A percentile compares a stretch with the other conserved stretches of the same genome.
Conservation (phyloP, 805 yeast genomes). For the Candida insectalens region DNA sequence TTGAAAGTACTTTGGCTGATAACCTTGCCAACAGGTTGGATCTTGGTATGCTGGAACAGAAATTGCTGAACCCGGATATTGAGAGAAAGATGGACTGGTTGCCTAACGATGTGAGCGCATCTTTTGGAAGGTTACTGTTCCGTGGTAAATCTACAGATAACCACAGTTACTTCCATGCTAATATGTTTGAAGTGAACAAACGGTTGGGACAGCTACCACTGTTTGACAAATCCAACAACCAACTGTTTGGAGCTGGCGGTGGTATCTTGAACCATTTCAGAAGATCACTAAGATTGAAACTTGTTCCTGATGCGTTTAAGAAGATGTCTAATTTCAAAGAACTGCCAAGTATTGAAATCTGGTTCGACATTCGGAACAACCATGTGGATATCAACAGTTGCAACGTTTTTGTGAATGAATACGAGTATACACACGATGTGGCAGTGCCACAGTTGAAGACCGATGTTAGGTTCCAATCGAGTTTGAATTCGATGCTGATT, state of each 20-base stretch:
- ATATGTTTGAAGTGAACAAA: constrained; percentile 16
- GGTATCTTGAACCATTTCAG: constrained; percentile 21
- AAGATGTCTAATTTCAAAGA: constrained; percentile 11
- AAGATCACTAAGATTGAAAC: constrained; percentile 19
- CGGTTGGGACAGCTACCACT: constrained; percentile 15
- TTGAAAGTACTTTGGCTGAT: neutral
- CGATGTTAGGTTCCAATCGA: constrained; percentile 23
- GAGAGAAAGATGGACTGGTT: constrained; percentile 9
- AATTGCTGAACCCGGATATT: constrained; percentile 6
- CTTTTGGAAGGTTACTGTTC: constrained; percentile 20
- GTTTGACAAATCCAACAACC: constrained; percentile 12
- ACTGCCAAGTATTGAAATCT: constrained; percentile 23
- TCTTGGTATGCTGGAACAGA: constrained; percentile 3
- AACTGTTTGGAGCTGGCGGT: constrained; percentile 21
- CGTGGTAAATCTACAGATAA: constrained; percentile 5
- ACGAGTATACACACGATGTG: constrained; percentile 17
- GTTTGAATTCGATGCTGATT: constrained; percentile 18
- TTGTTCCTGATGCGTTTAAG: constrained; percentile 23
- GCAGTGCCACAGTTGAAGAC: constrained; percentile 16
- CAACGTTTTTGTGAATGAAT: constrained; percentile 18
- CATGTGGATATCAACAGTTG: constrained; percentile 12
- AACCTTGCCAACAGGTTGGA: constrained; percentile 4
- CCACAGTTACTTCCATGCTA: constrained; percentile 16
- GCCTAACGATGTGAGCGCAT: constrained; percentile 17
- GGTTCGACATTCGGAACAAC: constrained; percentile 18